A percentile compares a stretch with the other conserved stretches of the same genome.
Conservation (phyloP, 148 eudicot genomes). For the Rhododendron ovatum region DNA sequence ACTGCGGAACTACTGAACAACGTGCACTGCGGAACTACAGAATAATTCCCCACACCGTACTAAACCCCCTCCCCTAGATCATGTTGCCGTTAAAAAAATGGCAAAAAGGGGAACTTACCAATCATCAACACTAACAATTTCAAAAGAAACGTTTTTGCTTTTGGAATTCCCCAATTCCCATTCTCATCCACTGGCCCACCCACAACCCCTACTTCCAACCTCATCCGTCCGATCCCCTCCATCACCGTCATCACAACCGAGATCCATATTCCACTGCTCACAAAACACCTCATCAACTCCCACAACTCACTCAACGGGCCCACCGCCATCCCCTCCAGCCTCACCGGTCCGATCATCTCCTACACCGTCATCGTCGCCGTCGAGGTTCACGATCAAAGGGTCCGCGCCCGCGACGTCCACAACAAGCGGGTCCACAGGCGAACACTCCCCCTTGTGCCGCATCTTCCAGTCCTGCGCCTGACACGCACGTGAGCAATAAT, state of each 20-base stretch:
- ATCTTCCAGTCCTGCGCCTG: slow-evolving; percentile 74
- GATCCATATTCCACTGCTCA: slow-evolving; percentile 9
- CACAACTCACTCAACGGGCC: neutral
- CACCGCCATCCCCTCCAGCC: slow-evolving; percentile 5
- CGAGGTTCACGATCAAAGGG: slow-evolving; percentile 17
- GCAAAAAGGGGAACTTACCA: neutral
- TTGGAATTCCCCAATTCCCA: neutral
- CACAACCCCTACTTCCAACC: neutral
- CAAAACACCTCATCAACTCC: neutral
- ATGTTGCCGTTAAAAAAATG: neutral
- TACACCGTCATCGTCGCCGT: slow-evolving; percentile 5
- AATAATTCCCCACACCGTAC: neutral
- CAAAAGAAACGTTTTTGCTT: neutral
- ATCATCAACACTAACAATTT: neutral
- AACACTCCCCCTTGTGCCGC: slow-evolving; percentile 55
- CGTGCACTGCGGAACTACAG: too few species aligned
- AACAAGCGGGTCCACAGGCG: slow-evolving; percentile 25
- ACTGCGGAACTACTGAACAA: neutral
- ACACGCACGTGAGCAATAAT: slow-evolving; percentile 73
- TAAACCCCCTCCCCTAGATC: neutral
- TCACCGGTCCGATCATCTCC: slow-evolving; percentile 15
- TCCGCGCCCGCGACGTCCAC: slow-evolving; percentile 22
- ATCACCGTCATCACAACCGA: slow-evolving; percentile 4
- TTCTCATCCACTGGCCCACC: neutral
- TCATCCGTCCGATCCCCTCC: slow-evolving; percentile 13